A percentile compares a stretch with the other conserved stretches of the same genome.
phyloP scores from a whole-genome alignment of 257 asterid species.

The Verbena officinalis region DNA sequence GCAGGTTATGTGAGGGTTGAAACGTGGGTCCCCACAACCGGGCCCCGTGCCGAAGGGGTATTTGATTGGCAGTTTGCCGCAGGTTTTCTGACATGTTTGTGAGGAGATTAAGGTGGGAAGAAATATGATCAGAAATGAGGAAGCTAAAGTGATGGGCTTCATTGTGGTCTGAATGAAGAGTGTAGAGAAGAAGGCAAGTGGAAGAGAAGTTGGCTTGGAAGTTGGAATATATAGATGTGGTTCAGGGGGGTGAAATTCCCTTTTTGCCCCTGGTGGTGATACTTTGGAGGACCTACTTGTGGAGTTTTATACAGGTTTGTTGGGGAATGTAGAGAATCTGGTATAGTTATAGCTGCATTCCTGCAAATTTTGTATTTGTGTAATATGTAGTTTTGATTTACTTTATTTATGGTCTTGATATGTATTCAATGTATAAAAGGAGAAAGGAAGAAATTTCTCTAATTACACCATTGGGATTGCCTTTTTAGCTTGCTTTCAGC shows the following conservation, averaged over 20 bases:
- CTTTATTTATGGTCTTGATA: not conserved
- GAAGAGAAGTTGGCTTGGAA: conserved; percentile 22
- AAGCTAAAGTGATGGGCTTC: conserved; percentile 33
- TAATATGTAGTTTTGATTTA: not conserved
- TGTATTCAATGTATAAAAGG: not conserved
- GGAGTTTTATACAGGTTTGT: too few species aligned
- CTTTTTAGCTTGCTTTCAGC: conserved; percentile 4
- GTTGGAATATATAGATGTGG: conserved; percentile 26
- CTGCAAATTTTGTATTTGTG: not conserved
- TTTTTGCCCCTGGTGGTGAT: not conserved
- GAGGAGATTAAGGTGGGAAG: conserved; percentile 43
- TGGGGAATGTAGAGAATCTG: too few species aligned
- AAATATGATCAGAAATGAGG: conserved; percentile 32
- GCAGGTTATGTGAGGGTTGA: conserved; percentile 67
- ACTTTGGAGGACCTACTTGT: not conserved
- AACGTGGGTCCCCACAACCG: conserved; percentile 82
- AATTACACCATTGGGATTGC: too few species aligned
- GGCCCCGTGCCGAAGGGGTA: conserved; percentile 80
- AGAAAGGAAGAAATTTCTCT: not conserved
- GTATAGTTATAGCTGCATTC: too few species aligned
- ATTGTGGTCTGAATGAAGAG: conserved; percentile 19
- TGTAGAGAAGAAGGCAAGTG: conserved; percentile 20
- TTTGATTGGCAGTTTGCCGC: conserved; percentile 63
- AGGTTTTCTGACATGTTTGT: conserved; percentile 65
- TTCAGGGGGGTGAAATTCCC: not conserved